phyloP scores from a whole-genome alignment of 208 protist genomes.

The Trypanosoma grayi region DNA sequence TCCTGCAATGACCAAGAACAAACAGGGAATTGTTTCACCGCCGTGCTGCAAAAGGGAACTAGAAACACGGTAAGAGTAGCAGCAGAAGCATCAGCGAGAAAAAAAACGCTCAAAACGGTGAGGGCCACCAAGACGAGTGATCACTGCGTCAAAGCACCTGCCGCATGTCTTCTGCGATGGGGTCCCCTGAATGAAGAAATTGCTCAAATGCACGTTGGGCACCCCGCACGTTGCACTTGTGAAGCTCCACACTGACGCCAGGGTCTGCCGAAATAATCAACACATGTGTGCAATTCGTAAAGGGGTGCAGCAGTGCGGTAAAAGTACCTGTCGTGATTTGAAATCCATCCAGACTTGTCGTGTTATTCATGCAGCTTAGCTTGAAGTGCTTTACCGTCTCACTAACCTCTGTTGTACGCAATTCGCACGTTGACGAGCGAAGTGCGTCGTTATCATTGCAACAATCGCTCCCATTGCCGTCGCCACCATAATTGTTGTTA shows the following conservation, averaged over 20 bases:
- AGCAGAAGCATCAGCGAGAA: not conserved
- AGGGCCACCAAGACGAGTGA: not conserved
- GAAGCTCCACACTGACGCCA: constrained; percentile 67
- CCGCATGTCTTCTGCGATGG: constrained; percentile 67
- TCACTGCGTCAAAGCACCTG: constrained; percentile 55
- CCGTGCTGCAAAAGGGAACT: not conserved
- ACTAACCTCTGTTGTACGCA: constrained; percentile 84
- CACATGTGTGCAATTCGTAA: constrained; percentile 86
- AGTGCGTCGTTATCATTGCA: not conserved
- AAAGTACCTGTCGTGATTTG: constrained; percentile 70
- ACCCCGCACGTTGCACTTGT: constrained; percentile 74
- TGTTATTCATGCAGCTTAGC: constrained; percentile 91
- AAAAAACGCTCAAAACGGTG: not conserved
- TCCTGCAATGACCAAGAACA: not conserved
- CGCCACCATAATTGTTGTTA: constrained; percentile 8
- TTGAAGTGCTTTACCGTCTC: constrained; percentile 91
- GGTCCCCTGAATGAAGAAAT: constrained; percentile 75
- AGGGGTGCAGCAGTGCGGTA: constrained; percentile 77
- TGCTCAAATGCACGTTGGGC: constrained; percentile 51
- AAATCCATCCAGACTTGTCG: constrained; percentile 73
- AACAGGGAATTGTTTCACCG: not conserved
- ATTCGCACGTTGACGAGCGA: constrained; percentile 30
- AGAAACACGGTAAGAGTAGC: not conserved
- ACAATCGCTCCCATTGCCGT: not conserved
- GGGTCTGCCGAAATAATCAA: constrained; percentile 79